Evolutionary conservation across 805 yeast species (phyloP).

Genomic region (Yamadazyma nakazawae): DNA sequence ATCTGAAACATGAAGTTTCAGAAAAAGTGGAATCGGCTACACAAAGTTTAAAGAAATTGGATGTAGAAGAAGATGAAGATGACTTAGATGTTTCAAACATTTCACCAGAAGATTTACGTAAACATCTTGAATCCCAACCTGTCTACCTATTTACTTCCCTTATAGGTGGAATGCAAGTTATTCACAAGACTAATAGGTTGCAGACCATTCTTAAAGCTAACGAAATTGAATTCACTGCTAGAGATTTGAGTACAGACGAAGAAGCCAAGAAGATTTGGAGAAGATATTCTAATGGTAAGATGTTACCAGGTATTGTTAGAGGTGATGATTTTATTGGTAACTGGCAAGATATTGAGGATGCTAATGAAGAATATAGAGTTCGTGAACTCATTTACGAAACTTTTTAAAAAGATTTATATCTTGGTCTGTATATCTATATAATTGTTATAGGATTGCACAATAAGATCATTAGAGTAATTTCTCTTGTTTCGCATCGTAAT

Average conservation of each 20-base stretch:
- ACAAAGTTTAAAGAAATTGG: background rate
- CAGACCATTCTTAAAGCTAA: constrained; percentile 74
- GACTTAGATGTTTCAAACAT: constrained; percentile 33
- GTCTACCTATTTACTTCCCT: constrained; percentile 79
- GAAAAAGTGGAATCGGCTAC: constrained; percentile 6
- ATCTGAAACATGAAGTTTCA: background rate
- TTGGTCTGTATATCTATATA: no score
- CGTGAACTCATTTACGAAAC: constrained; percentile 64
- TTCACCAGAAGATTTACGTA: constrained; percentile 41
- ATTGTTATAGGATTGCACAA: background rate
- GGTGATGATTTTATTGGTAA: constrained; percentile 81
- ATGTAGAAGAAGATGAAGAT: constrained; percentile 15
- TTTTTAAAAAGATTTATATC: constrained; percentile 26
- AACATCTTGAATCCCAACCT: constrained; percentile 49
- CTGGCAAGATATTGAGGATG: constrained; percentile 81
- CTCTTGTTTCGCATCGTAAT: background rate
- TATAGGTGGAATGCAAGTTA: constrained; percentile 82
- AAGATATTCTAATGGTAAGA: constrained; percentile 65
- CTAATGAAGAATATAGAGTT: constrained; percentile 74
- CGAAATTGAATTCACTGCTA: constrained; percentile 58
- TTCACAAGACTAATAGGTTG: constrained; percentile 71
- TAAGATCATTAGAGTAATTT: no score
- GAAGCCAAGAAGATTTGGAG: constrained; percentile 84
- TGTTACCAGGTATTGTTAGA: constrained; percentile 82
- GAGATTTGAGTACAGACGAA: constrained; percentile 85